These are phyloP conservation scores for Yarrowia sp. DNA, from an alignment of 805 yeast genomes.

Conservation along the genomic window DNA sequence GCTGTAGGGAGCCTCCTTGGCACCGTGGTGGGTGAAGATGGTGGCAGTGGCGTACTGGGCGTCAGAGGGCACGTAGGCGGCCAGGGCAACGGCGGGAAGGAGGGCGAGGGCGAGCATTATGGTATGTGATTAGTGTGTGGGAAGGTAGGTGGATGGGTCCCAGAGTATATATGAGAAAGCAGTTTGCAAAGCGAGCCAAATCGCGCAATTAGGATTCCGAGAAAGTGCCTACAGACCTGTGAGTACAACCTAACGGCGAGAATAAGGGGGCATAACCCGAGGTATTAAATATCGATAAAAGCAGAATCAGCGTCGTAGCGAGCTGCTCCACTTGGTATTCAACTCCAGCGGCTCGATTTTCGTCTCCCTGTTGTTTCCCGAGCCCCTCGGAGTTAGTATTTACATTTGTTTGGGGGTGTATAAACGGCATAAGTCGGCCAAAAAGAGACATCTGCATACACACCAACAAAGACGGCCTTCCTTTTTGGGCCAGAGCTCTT, in stretches of 20 bases:
- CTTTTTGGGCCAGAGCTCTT: not conserved
- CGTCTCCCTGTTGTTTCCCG: not conserved
- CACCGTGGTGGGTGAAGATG: not conserved
- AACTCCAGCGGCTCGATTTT: not conserved
- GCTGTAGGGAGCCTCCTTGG: slow-evolving; percentile 19
- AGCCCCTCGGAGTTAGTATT: slow-evolving; percentile 1
- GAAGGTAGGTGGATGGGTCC: slow-evolving; percentile 3
- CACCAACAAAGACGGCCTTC: slow-evolving; percentile 14
- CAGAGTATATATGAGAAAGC: slow-evolving; percentile 21
- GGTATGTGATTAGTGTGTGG: not conserved
- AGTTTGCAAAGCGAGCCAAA: not conserved
- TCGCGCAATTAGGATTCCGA: slow-evolving; percentile 24
- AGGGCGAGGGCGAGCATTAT: slow-evolving; percentile 21
- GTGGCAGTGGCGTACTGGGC: slow-evolving; percentile 20
- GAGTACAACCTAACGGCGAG: not conserved
- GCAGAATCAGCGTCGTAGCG: too few species aligned
- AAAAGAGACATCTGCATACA: slow-evolving; percentile 2
- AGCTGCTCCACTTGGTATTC: too few species aligned
- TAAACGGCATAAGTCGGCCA: slow-evolving; percentile 3
- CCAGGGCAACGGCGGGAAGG: slow-evolving; percentile 25
- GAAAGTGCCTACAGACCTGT: not conserved
- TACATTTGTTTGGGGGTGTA: not conserved
- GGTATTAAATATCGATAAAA: too few species aligned
- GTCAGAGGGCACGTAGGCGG: slow-evolving; percentile 20
- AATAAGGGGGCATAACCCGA: not conserved